A percentile compares a stretch with the other conserved stretches of the same genome.
Evolutionary conservation across 192 early-diverging fungal genomes (phyloP).

Genomic region (Borealophlyctis nickersoniae): DNA sequence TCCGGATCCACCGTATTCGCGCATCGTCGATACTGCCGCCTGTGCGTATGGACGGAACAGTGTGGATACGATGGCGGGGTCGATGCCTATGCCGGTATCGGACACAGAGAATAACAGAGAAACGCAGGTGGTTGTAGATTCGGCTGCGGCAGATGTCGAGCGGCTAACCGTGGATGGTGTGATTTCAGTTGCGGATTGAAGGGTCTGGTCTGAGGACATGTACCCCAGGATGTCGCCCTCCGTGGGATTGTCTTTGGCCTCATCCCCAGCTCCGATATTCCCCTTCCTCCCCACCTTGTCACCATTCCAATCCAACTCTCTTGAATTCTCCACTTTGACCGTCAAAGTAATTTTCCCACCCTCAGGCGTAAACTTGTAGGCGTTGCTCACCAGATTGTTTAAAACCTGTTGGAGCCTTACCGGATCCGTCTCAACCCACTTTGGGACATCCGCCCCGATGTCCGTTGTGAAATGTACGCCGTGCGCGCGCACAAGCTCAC

Average conservation of each 20-base stretch:
- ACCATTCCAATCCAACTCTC: slow-evolving; percentile 1
- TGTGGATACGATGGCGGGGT: not conserved
- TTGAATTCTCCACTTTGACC: too few relatives aligned
- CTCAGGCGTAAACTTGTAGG: slow-evolving; percentile 20
- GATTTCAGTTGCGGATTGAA: not conserved
- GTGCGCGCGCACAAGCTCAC: slow-evolving; percentile 7
- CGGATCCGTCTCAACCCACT: slow-evolving; percentile 23
- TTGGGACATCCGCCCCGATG: slow-evolving; percentile 14
- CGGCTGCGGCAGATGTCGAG: not conserved
- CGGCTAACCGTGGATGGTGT: too few relatives aligned
- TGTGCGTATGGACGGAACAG: slow-evolving; percentile 26
- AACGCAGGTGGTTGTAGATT: not conserved
- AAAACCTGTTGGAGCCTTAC: slow-evolving; percentile 24
- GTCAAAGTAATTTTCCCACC: slow-evolving; percentile 1
- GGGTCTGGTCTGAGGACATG: not conserved
- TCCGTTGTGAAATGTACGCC: not conserved
- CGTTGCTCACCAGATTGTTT: slow-evolving; percentile 12
- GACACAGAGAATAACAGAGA: slow-evolving; percentile 2
- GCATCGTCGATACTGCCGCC: slow-evolving; percentile 11
- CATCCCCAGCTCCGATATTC: not conserved
- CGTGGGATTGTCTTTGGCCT: not conserved
- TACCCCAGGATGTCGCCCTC: not conserved
- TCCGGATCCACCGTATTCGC: slow-evolving; percentile 29
- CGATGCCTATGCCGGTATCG: slow-evolving; percentile 16
- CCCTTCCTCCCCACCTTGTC: not conserved